Percentiles rank a stretch among this genome's conserved stretches.
Evolutionary conservation across 73 alveolate species (phyloP).

Genomic region (Paramecium tetraurelia): DNA sequence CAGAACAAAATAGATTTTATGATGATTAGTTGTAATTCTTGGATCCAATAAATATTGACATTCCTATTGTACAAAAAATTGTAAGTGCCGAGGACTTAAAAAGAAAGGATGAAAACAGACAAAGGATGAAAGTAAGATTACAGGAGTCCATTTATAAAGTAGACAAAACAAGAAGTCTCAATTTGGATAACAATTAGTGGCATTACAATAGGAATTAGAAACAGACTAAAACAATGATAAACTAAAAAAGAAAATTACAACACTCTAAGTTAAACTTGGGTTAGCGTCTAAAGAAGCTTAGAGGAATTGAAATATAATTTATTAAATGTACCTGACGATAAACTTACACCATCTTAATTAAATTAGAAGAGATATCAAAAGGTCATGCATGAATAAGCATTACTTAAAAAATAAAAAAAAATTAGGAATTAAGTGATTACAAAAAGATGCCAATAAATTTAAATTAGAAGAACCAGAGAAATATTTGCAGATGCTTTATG

Average conservation of each 20-base stretch:
- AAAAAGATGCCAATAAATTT: slow-evolving; percentile 36
- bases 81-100: slow-evolving; percentile 19
- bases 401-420: not conserved
- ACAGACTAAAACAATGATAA: not conserved
- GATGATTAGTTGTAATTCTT: not conserved
- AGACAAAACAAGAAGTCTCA: not conserved
- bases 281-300: slow-evolving; percentile 1
- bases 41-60: slow-evolving; percentile 1
- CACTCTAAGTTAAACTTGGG: not conserved
- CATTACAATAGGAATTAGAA: not conserved
- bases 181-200: not conserved
- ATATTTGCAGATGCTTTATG: slow-evolving; percentile 22
- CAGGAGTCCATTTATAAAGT: slow-evolving; percentile 10
- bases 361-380: slow-evolving; percentile 33
- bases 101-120: slow-evolving; percentile 34
- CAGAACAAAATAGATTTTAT: slow-evolving; percentile 2
- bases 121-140: slow-evolving; percentile 34
- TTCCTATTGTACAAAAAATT: slow-evolving; percentile 13
- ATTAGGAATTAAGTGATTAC: slow-evolving; percentile 1
- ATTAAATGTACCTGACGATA: slow-evolving; percentile 26
- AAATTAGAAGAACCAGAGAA: slow-evolving; percentile 48
- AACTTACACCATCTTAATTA: slow-evolving; percentile 39
- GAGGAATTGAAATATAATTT: slow-evolving; percentile 31
- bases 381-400: slow-evolving; percentile 22
- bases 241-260: not conserved